Evolutionary conservation across 805 yeast species (phyloP).

Genomic region (Starmerella roubikii): DNA sequence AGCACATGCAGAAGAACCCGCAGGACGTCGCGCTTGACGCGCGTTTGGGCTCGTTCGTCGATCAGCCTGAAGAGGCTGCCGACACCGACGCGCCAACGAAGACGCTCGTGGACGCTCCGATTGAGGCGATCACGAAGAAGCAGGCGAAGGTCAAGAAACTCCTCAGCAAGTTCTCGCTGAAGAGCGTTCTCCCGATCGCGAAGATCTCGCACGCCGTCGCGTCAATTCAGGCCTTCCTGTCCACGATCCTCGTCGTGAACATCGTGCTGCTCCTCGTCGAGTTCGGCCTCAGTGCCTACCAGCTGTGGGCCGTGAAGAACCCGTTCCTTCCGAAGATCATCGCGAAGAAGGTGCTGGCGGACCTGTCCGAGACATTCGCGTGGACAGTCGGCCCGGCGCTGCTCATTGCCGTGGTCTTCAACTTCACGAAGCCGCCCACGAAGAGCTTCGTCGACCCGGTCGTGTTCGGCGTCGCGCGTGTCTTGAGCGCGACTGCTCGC

Average conservation of each 20-base stretch:
- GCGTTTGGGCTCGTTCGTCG: background rate
- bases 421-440: slow-evolving; percentile 22
- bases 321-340: no score
- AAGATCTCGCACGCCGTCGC: no score
- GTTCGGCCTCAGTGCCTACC: background rate
- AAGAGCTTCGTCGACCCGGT: slow-evolving; percentile 35
- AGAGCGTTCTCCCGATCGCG: background rate
- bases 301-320: background rate
- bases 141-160: background rate
- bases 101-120: background rate
- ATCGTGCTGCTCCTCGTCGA: slow-evolving; percentile 3
- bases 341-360: no score
- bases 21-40: background rate
- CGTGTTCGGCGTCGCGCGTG: slow-evolving; percentile 37
- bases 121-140: background rate
- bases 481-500: no score
- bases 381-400: slow-evolving; percentile 20
- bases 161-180: no score
- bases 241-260: slow-evolving; percentile 8
- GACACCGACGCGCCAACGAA: background rate
- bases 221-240: slow-evolving; percentile 5
- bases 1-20: background rate
- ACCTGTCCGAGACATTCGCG: no score
- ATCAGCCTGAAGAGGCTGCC: background rate
- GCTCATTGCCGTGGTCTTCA: slow-evolving; percentile 22